Base-by-base conservation (phyloP, 768 basidiomycete genomes). In the Cystobasidium tubakii region DNA sequence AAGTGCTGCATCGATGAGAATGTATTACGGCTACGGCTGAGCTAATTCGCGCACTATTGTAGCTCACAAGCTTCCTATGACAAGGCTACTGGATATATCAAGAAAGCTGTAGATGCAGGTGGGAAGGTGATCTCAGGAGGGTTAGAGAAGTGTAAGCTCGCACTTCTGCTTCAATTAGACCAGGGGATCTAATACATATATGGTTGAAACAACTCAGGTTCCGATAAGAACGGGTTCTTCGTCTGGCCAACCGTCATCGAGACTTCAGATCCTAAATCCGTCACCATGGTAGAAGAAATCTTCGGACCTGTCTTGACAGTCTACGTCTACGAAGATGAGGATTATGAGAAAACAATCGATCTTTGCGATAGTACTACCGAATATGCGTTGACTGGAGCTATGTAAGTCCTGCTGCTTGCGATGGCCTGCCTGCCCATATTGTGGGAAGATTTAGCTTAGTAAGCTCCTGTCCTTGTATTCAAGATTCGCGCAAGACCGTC, bases 241-340 rank as follows among this genome's bases (percentile, higher is more conserved):
- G 84, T 99, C 73, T 87, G 93, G 81, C 96, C 96, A 1, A 99
- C 96, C 9, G 87, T 97, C 73, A 94, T 99, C 78, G 82, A 91
- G 74, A 95, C 89, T 77, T 90, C 90, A 79, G 91, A 98, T 80
- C 92, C 96, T 46, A 86, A 86, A 74, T 90, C 88, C 1, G 82
- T 94, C 54, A 94, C 93, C 1, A 90, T 99, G 87, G 86, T 86
- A 7, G 91, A 97, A 77, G 96, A 99, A 83, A 90, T 99, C 78
- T 98, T 99, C 78, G 96, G 96, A 0, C 96, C 96, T 29, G 94
- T 98, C 42, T 78, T 97, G 66, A 95, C 94, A 42, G 91, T 90
- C 73, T 97, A 86, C 82, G 88, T 97, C 1, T 99, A 89, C 80
- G 87, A 92, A 74, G 95, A 98, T 79, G 85, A 82, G 23, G 86